Evolutionary conservation across 805 yeast genomes (phyloP), one percentile per base, ranked within the genome.

Genomic region (Wickerhamiella shivajii): DNA sequence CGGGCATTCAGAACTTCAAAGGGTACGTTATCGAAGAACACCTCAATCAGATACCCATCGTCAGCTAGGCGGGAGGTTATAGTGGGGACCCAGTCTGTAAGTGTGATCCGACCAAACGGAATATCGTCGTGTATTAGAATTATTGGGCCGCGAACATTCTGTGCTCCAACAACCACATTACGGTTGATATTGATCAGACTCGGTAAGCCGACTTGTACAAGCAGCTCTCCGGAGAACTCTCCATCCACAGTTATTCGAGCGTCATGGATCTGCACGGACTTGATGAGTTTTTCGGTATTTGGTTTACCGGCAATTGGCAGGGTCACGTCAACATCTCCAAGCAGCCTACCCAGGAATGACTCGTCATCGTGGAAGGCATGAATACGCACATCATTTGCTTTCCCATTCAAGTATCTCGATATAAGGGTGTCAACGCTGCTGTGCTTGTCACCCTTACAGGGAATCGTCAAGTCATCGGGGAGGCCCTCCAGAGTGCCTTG

Each of bases 81-180:
- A 4, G 71, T 65, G 1, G 51, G 50, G 16, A 56, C 55, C 76
- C 76, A 71, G 5, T 59, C 59, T 7, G 47, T 46, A 43, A 66
- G 44, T 4, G 58, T 56, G 10, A 69, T 46, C n/a, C 59, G 53
- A 5, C 67, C 64, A 47, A 71, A 69, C 35, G 55, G 56, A 11
- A 37, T 40, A 3, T 47, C 59, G 5, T 59, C 43, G 39, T 64
- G 64, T 31, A 44, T 56, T 23, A 71, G 46, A 25, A 53, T 51
- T 9, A 67, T 57, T 4, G 45, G 33, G 5, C 74, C 74, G 36
- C 58, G 57, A 1, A 67, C 52, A 11, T 53, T 46, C 3, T 50
- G 42, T 2, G 66, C 63, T 2, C 44, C 37, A 2, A 65, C 26
- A 4, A 37, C 39, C n/a, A 50, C 38, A 11, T 36, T 33, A 11